Evolutionary conservation across 495 filamentous ascomycete species (phyloP).

Genomic region (Neurospora sp.): DNA sequence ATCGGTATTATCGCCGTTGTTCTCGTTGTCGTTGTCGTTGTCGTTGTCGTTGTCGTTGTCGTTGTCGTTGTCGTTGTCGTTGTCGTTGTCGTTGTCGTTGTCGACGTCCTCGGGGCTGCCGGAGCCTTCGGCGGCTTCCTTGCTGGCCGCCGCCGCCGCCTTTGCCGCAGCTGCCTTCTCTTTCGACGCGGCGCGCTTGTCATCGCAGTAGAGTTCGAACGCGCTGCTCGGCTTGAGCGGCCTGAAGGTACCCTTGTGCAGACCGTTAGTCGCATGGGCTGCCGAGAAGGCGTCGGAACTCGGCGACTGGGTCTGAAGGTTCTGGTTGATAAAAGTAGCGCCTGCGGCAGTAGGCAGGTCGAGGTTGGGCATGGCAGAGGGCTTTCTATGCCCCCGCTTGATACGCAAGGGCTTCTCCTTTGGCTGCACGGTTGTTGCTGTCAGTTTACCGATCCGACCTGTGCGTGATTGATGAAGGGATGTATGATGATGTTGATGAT

Average conservation of each 20-base stretch:
- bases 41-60: too few species aligned
- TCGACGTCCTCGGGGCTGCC: conserved; percentile 67
- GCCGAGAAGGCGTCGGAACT: conserved; percentile 37
- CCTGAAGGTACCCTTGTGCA: conserved; percentile 26
- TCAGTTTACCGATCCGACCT: conserved; percentile 12
- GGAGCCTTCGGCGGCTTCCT: conserved; percentile 50
- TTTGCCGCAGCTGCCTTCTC: conserved; percentile 23
- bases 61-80: conserved; percentile 31
- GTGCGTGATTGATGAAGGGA: conserved; percentile 6
- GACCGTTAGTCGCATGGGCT: conserved; percentile 22
- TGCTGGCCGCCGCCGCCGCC: conserved; percentile 40
- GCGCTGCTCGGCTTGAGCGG: conserved; percentile 35
- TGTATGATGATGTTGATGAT: conserved; percentile 5
- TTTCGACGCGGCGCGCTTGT: conserved; percentile 28
- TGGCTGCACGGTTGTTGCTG: conserved; percentile 44
- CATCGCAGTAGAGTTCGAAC: conserved; percentile 44
- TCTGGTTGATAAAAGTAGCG: conserved; percentile 36
- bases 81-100: conserved; percentile 32
- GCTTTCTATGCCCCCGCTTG: conserved; percentile 64
- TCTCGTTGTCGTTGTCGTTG: conserved; percentile 31
- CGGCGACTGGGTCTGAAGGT: conserved; percentile 31
- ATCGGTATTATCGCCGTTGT: conserved; percentile 20
- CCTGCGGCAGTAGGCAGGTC: conserved; percentile 12
- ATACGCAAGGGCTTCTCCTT: conserved; percentile 83
- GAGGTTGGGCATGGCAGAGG: conserved; percentile 29